Percentiles rank a stretch among this genome's conserved stretches.
Evolutionary conservation across 1,284 basidiomycete species (phyloP).

Genomic region (Waitea zeae): DNA sequence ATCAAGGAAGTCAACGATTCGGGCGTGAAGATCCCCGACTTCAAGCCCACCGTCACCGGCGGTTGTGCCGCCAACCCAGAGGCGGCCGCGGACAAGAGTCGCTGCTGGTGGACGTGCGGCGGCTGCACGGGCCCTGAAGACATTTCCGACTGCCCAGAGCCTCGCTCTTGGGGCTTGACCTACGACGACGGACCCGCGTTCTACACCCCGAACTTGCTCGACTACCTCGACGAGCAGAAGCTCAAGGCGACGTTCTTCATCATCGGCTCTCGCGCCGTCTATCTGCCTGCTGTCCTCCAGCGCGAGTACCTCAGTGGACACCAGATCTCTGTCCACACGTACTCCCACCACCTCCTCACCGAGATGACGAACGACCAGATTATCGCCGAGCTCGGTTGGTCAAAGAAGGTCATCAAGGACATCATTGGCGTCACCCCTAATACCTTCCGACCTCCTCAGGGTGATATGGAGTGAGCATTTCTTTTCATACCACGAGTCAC

Average conservation of each 20-base stretch:
- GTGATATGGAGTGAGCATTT: slow-evolving; percentile 44
- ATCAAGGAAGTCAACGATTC: slow-evolving; percentile 38
- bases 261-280: slow-evolving; percentile 64
- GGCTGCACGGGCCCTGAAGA: slow-evolving; percentile 56
- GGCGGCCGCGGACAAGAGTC: slow-evolving; percentile 24
- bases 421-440: slow-evolving; percentile 53
- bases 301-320: slow-evolving; percentile 57
- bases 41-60: slow-evolving; percentile 29
- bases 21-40: slow-evolving; percentile 38
- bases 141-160: slow-evolving; percentile 54
- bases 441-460: slow-evolving; percentile 48
- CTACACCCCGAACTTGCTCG: slow-evolving; percentile 62
- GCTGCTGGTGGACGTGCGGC: slow-evolving; percentile 83
- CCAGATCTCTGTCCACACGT: slow-evolving; percentile 55
- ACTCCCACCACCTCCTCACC: slow-evolving; percentile 30
- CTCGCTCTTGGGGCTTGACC: slow-evolving; percentile 53
- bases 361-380: slow-evolving; percentile 60
- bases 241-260: slow-evolving; percentile 79
- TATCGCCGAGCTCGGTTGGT: slow-evolving; percentile 82
- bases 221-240: slow-evolving; percentile 46
- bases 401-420: slow-evolving; percentile 71
- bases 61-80: slow-evolving; percentile 50
- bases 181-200: slow-evolving; percentile 70
- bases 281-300: slow-evolving; percentile 43
- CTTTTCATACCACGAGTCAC: not conserved